Evolutionary conservation across 1,284 basidiomycete species (phyloP).

Genomic region (Microstroma glucosiphilum): DNA sequence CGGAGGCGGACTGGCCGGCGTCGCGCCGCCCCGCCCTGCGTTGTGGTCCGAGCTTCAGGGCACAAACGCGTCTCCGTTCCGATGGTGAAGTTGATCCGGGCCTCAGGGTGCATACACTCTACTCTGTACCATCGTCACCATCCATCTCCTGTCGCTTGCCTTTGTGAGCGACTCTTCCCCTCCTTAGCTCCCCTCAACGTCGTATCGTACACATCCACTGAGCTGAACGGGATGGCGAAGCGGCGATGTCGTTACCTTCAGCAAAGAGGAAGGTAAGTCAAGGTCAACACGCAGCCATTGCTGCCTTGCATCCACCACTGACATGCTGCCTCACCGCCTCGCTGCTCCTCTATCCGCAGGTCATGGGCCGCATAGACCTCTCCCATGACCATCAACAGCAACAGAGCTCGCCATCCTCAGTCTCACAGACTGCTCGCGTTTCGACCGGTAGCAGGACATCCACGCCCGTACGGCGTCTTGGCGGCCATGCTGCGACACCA

Average conservation of each 20-base stretch:
- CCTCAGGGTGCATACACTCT: too few relatives aligned
- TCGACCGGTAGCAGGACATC: neutral
- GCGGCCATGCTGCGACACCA: too few relatives aligned
- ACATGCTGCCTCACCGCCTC: neutral
- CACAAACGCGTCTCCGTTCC: too few relatives aligned
- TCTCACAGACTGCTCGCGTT: neutral
- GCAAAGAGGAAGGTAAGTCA: neutral
- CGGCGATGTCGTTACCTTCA: neutral
- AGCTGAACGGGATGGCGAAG: neutral
- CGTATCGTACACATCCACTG: too few relatives aligned
- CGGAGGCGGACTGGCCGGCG: too few relatives aligned
- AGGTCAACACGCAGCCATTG: neutral
- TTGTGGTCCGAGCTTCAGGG: too few relatives aligned
- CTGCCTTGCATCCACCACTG: neutral
- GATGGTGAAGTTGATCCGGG: too few relatives aligned
- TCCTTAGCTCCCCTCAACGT: too few relatives aligned
- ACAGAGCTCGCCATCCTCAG: neutral
- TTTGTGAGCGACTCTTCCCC: too few relatives aligned
- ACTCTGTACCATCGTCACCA: too few relatives aligned
- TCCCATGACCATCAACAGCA: neutral
- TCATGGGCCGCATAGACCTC: conserved; percentile 17
- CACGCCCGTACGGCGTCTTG: neutral
- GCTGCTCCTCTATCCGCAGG: conserved; percentile 3
- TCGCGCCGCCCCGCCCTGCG: too few relatives aligned
- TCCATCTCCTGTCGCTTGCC: too few relatives aligned